Conservation (phyloP, 139 green algal genomes). For the Spirogloea muscicola region DNA sequence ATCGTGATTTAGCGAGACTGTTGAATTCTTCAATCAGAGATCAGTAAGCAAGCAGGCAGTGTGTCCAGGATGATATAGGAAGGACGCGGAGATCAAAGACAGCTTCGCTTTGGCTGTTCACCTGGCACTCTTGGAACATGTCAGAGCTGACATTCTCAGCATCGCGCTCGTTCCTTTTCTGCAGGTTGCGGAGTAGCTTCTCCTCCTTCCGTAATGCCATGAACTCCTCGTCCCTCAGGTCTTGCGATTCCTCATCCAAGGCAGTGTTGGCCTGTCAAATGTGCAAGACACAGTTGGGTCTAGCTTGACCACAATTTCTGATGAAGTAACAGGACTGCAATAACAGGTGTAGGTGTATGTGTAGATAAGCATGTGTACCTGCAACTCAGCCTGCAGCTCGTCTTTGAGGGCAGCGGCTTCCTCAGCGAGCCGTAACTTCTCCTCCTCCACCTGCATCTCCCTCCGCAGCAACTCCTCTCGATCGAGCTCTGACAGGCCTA, state of each 20-base stretch:
- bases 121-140: slow-evolving; percentile 43
- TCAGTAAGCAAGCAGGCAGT: too few relatives aligned
- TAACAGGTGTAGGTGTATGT: too few relatives aligned
- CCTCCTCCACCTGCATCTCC: not conserved
- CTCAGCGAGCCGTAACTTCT: not conserved
- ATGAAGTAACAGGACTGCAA: too few relatives aligned
- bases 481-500: not conserved
- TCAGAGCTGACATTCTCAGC: slow-evolving; percentile 28
- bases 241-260: not conserved
- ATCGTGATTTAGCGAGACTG: too few relatives aligned
- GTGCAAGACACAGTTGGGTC: too few relatives aligned
- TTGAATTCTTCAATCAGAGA: too few relatives aligned
- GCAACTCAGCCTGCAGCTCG: slow-evolving; percentile 1
- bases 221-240: slow-evolving; percentile 7
- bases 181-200: slow-evolving; percentile 1
- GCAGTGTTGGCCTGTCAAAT: too few relatives aligned
- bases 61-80: too few relatives aligned
- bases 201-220: slow-evolving; percentile 1
- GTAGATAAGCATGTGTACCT: too few relatives aligned
- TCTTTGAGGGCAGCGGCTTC: not conserved
- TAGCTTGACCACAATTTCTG: too few relatives aligned
- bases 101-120: too few relatives aligned
- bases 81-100: too few relatives aligned
- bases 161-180: slow-evolving; percentile 9
- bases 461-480: not conserved